A percentile compares a stretch with the other conserved stretches of the same genome.
phyloP scores from a whole-genome alignment of 2,329 filamentous ascomycete genomes.

The Alternaria ventricosa region DNA sequence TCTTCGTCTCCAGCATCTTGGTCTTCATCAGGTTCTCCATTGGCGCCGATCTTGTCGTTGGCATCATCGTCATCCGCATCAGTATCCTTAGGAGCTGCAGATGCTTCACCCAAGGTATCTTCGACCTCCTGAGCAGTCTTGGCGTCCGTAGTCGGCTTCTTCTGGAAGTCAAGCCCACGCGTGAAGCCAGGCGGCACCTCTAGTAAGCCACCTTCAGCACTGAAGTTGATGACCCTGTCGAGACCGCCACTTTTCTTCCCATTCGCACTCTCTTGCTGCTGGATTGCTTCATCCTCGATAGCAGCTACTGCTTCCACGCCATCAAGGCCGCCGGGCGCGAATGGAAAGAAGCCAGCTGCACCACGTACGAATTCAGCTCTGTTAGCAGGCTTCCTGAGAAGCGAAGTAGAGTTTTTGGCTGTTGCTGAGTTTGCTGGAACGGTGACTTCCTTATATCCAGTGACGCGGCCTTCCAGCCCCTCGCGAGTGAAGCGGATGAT shows the following conservation, averaged over 20 bases:
- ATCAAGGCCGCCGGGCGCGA: conserved; percentile 88
- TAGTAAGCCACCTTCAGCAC: conserved; percentile 76
- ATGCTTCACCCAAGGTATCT: conserved; percentile 63
- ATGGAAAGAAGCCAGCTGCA: conserved; percentile 91
- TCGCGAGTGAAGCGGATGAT: conserved; percentile 90
- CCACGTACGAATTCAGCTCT: conserved; percentile 91
- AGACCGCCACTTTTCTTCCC: conserved; percentile 60
- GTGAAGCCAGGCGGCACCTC: conserved; percentile 82
- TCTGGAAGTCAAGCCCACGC: conserved; percentile 76
- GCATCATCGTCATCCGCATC: conserved; percentile 34
- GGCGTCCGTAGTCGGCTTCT: conserved; percentile 62
- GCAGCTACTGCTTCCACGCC: conserved; percentile 84
- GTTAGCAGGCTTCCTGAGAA: conserved; percentile 83
- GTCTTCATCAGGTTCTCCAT: conserved; percentile 52
- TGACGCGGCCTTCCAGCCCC: conserved; percentile 89
- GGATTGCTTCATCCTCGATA: conserved; percentile 76
- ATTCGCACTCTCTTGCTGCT: conserved; percentile 54
- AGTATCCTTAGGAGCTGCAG: conserved; percentile 36
- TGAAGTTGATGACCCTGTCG: conserved; percentile 86
- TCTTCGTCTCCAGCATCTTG: conserved; percentile 60
- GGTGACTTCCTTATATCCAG: conserved; percentile 92
- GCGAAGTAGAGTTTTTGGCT: conserved; percentile 92
- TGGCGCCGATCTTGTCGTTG: conserved; percentile 28
- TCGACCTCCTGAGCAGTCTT: conserved; percentile 74
- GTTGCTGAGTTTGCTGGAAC: conserved; percentile 87